Conservation (phyloP, 345 rosid genomes). For the Euphorbia tirucalli region DNA sequence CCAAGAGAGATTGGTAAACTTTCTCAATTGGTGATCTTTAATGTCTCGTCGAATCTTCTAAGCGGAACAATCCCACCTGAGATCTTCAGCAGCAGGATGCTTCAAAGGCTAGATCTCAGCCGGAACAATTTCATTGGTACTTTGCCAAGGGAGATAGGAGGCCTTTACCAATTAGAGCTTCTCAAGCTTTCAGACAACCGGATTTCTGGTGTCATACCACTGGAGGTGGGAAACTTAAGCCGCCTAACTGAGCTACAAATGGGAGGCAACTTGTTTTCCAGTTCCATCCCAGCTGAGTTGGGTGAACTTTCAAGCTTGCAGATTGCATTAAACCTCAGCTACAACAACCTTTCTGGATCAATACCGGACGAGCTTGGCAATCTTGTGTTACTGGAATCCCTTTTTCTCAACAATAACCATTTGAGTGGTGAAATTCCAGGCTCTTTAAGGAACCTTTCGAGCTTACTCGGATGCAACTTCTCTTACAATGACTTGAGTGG, state of each 20-base stretch:
- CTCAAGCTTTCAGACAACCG: slow-evolving; percentile 75
- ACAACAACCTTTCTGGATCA: slow-evolving; percentile 65
- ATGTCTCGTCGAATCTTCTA: slow-evolving; percentile 69
- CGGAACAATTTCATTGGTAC: slow-evolving; percentile 53
- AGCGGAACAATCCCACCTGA: slow-evolving; percentile 64
- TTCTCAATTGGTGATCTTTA: slow-evolving; percentile 60
- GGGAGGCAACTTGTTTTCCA: slow-evolving; percentile 75
- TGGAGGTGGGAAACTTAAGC: slow-evolving; percentile 53
- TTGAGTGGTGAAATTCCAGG: slow-evolving; percentile 70
- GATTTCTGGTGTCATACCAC: slow-evolving; percentile 55
- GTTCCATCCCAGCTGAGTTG: slow-evolving; percentile 55
- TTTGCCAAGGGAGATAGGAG: slow-evolving; percentile 59
- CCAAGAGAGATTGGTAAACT: slow-evolving; percentile 75
- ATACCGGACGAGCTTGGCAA: slow-evolving; percentile 76
- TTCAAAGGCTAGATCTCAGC: slow-evolving; percentile 85
- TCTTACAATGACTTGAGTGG: slow-evolving; percentile 73
- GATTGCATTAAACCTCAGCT: slow-evolving; percentile 83
- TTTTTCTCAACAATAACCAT: slow-evolving; percentile 75
- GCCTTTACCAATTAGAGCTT: slow-evolving; percentile 74
- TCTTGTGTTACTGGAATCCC: slow-evolving; percentile 53
- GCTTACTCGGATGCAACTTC: slow-evolving; percentile 81
- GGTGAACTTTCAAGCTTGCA: slow-evolving; percentile 70
- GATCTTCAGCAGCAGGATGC: slow-evolving; percentile 67
- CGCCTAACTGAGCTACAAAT: slow-evolving; percentile 77
- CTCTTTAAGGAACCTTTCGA: slow-evolving; percentile 58